These are phyloP conservation scores for Colletotrichum sp. DNA, from an alignment of 2,329 filamentous ascomycete genomes.

Conservation along the genomic window DNA sequence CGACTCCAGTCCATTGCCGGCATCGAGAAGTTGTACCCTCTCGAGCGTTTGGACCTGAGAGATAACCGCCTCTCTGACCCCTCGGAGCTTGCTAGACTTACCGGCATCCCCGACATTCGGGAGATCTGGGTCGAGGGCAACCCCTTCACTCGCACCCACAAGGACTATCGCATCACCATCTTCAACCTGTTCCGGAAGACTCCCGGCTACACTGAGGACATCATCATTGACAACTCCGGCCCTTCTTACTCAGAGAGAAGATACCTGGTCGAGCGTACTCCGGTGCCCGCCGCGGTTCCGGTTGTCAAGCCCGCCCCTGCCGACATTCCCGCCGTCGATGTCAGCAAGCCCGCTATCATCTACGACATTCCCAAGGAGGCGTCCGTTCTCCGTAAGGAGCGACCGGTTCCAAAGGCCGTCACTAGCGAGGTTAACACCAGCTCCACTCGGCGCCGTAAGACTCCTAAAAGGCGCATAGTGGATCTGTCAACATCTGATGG, in stretches of 20 bases:
- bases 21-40: slow-evolving; percentile 83
- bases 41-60: slow-evolving; percentile 88
- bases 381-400: slow-evolving; percentile 63
- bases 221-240: slow-evolving; percentile 83
- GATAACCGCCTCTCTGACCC: slow-evolving; percentile 94
- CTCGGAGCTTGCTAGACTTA: slow-evolving; percentile 86
- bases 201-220: slow-evolving; percentile 88
- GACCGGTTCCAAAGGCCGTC: slow-evolving; percentile 55
- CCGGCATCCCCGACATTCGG: slow-evolving; percentile 86
- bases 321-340: slow-evolving; percentile 67
- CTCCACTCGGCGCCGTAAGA: slow-evolving; percentile 65
- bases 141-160: slow-evolving; percentile 86
- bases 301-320: slow-evolving; percentile 74
- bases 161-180: slow-evolving; percentile 84
- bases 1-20: slow-evolving; percentile 86
- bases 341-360: slow-evolving; percentile 70
- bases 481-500: slow-evolving; percentile 63
- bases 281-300: slow-evolving; percentile 77
- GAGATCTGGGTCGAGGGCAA: slow-evolving; percentile 95
- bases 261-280: slow-evolving; percentile 80
- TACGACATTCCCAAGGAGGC: slow-evolving; percentile 56
- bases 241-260: slow-evolving; percentile 88
- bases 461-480: slow-evolving; percentile 68
- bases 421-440: slow-evolving; percentile 64
- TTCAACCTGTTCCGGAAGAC: slow-evolving; percentile 95